Base-by-base conservation (phyloP, 192 early-diverging fungal species). In the Coemansia sp. region DNA sequence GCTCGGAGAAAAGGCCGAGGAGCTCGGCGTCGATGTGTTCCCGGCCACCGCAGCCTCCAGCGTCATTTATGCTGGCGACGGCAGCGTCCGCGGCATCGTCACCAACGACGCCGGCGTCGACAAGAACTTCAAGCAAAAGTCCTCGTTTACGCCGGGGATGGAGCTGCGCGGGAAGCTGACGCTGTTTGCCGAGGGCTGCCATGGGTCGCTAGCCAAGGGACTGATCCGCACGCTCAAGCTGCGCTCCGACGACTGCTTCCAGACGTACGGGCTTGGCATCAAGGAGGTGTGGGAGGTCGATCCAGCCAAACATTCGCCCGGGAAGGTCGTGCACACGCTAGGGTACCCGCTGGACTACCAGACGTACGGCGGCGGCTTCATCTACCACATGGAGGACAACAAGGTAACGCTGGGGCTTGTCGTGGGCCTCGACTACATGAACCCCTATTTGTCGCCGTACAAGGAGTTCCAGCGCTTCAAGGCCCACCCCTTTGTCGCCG, bases 241-340 rank as follows among this genome's bases (percentile, higher is more conserved):
- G 62, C 88, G 97, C 30, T 88, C 95, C 30, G 92, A 97, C 48
- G 85, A 84, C 51, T 82, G 93, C 62, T 91, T 88, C 46, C 97
- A 99, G 85, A 94, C 93, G 0, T 99, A 99, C 66, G 97, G 92
- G 14, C 85, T 99, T 49, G 97, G 97, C 10, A 73, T 99, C 62
- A 99, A 99, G 85, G 97, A 99, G 84, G 93, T 94, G 43, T 99
- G 97, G 97, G 96, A 99, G 80, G 78, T 99, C 20, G 88, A 89
- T 55, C 90, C 91, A 1, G 87, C 83, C 34, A 95, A 97, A 63
- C 93, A 93, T 71, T 76, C 90, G 34, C 89, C 90, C 1, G 97
- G 97, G 20, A 85, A 89, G 18, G 89, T 95, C 24, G 62, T 89
- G 24, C 97, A 99, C 71, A 88, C 94, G 18, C 70, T 96, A 62